Evolutionary conservation across 208 protist genomes (phyloP), one percentile per base, ranked within the genome.

Genomic region (Trypanosoma lewisi): DNA sequence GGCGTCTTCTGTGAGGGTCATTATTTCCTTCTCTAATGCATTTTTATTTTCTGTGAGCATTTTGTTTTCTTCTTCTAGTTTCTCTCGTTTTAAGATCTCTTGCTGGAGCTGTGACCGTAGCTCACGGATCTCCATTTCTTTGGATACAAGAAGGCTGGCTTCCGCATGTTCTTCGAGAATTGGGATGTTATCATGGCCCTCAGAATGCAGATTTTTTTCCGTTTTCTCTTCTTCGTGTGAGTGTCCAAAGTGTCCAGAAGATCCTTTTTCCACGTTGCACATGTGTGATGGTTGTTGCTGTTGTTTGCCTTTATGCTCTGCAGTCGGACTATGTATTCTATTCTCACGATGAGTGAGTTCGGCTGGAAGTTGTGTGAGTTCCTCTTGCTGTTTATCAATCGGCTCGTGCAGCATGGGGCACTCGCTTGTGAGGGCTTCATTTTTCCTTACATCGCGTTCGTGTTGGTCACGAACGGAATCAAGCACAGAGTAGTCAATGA

Each of bases 391-490:
- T 19, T 23, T 42, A 9, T 61, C 44, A 8, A 69, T 31, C 34
- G 17, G 33, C 16, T 60, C 34, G 1, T 51, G 30, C 7, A 71
- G 31, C 36, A 25, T 11, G 51, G 11, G 6, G 41, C 51, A 49
- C 19, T 59, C 25, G 16, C 4, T 27, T 41, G 49, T 51, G 17
- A 59, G 25, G 4, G 37, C 23, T 19, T 59, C 37, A 28, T 39
- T 59, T n/a, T 50, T 9, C 31, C 51, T 27, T n/a, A 25, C 19
- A 28, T 68, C 63, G 19, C 47, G 25, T 34, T 8, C 23, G 23
- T 68, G 54, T 11, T 68, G 63, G 37, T 59, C 63, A 12, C 39
- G 31, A 42, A 50, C 25, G 12, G 63, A 68, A 11, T 68, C 37
- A 9, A 59, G 63, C 21, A 47, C 3, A 25, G 44, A 53, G 37